Base-by-base conservation (phyloP, 1,284 basidiomycete species). In the Coniferiporia weirii region DNA sequence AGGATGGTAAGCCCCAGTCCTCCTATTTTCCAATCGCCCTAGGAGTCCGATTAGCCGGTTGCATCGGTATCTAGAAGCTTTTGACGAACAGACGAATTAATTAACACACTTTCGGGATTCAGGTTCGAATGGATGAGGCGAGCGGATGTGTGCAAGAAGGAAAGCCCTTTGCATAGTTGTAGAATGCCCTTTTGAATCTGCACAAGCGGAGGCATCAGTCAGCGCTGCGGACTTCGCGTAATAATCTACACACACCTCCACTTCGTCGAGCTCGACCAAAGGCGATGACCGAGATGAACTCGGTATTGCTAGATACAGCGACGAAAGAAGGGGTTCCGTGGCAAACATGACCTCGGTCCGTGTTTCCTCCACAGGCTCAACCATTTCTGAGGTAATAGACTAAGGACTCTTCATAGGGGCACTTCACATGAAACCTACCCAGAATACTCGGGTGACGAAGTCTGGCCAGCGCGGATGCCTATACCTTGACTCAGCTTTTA, bases 11-110 rank as follows among this genome's bases (percentile, higher is more conserved):
- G 78, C 4, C 91, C 92, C 47, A 98, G 81, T 0, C 95, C 95
- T 13, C 90, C 88, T 52, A 99, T 81, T 75, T 98, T 99, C 96
- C 96, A 99, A 72, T 99, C 96, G 40, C 97, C 96, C 91, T 97
- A 64, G 54, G 61, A 45, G 59, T n/a, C 22, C 38, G 52, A 44
- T 40, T 38, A 54, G 46, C 56, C 36, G 43, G 9, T 15, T 12
- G 3, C 22, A 46, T 44, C 10, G 47, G 20, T 17, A 19, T 62
- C 54, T 53, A 62, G 32, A 19, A 36, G 44, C 43, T 20, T 17
- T 19, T 13, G 10, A 79, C 89, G 68, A 63, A 94, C 93, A 65
- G 92, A 85, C 61, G 83, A 81, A 68, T 97, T 98, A 68, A 98
- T 88, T 13, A 97, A 78, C 56, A 98, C 73, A 74, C 82, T 88